A percentile compares a stretch with the other conserved stretches of the same genome.
Conservation (phyloP, 352 stramenopile species). For the Pythium scleroteichum region DNA sequence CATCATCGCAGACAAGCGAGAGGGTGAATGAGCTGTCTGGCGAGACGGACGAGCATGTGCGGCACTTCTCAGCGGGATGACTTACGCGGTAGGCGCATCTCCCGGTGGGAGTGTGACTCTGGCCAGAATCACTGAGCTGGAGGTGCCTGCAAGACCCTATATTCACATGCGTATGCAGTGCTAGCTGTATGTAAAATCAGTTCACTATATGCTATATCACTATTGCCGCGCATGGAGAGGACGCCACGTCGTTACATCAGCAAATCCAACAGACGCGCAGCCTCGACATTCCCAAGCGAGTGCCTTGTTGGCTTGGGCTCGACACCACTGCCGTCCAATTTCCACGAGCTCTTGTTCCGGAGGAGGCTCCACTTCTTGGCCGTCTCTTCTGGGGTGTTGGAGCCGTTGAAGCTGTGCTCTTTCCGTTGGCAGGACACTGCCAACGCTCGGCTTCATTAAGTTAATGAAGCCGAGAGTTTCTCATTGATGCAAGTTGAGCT, state of each 20-base stretch:
- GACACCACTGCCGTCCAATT: slow-evolving; percentile 37
- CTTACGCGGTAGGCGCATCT: too few relatives aligned
- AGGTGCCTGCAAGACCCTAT: slow-evolving; percentile 23
- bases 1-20: not conserved
- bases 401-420: slow-evolving; percentile 34
- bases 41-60: too few relatives aligned
- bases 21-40: too few relatives aligned
- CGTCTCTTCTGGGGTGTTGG: slow-evolving; percentile 30
- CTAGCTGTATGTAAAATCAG: slow-evolving; percentile 58
- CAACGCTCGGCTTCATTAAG: too few relatives aligned
- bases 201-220: slow-evolving; percentile 52
- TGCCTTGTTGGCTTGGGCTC: slow-evolving; percentile 53
- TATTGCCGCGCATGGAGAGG: slow-evolving; percentile 40
- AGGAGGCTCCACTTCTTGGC: slow-evolving; percentile 44
- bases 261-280: not conserved
- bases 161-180: too few relatives aligned
- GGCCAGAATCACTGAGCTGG: too few relatives aligned
- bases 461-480: too few relatives aligned
- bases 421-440: not conserved
- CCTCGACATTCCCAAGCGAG: slow-evolving; percentile 29
- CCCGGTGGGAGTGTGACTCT: too few relatives aligned
- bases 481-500: too few relatives aligned
- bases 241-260: slow-evolving; percentile 2
- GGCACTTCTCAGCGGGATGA: not conserved
- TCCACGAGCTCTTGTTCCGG: slow-evolving; percentile 36